Conservation (phyloP, 495 filamentous ascomycete genomes). For the Penicilliopsis zonata region DNA sequence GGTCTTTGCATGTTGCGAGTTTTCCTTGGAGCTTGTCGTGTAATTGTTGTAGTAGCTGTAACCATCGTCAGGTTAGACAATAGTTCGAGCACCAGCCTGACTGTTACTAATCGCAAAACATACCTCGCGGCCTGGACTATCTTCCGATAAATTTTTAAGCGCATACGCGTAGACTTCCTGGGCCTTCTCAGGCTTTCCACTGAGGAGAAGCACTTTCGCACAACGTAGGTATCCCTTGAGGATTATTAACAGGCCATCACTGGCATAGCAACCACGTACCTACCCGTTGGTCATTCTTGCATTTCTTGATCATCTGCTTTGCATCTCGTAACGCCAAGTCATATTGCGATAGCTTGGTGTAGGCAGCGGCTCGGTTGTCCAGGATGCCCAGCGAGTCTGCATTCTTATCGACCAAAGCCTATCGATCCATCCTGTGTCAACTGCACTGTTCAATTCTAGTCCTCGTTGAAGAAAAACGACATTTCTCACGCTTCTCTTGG, state of each 20-base stretch:
- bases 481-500: too few species aligned
- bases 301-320: slow-evolving; percentile 42
- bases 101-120: background rate
- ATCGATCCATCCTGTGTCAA: background rate
- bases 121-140: slow-evolving; percentile 36
- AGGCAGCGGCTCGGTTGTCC: slow-evolving; percentile 49
- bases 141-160: slow-evolving; percentile 31
- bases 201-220: slow-evolving; percentile 45
- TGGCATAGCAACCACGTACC: slow-evolving; percentile 1
- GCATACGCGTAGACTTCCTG: slow-evolving; percentile 50
- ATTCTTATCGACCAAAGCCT: slow-evolving; percentile 25
- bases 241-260: background rate
- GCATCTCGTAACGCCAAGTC: slow-evolving; percentile 46
- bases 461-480: too few species aligned
- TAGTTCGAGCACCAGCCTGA: background rate
- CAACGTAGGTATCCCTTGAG: slow-evolving; percentile 54
- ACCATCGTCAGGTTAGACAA: slow-evolving; percentile 5
- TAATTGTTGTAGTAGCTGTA: slow-evolving; percentile 28
- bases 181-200: slow-evolving; percentile 40
- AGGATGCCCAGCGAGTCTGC: slow-evolving; percentile 30
- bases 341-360: slow-evolving; percentile 44
- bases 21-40: slow-evolving; percentile 31
- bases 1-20: slow-evolving; percentile 27
- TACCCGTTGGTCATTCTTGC: slow-evolving; percentile 37
- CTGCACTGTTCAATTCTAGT: too few species aligned